phyloP scores from a whole-genome alignment of 495 filamentous ascomycete genomes.

The Penicillium cinerascens region DNA sequence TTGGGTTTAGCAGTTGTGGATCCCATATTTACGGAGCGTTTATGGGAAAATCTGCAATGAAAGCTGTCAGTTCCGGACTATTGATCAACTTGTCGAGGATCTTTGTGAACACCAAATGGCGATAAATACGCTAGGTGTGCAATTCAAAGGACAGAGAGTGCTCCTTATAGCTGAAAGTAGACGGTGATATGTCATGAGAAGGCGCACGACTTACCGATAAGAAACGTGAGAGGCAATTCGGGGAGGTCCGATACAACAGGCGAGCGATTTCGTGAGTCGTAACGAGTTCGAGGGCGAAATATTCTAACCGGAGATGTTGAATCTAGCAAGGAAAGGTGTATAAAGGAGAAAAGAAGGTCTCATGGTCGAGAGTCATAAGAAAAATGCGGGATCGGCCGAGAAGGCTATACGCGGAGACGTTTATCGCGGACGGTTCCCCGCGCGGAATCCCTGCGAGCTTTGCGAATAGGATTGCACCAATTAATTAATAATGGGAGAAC shows the following conservation, averaged over 20 bases:
- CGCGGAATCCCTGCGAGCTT: constrained; percentile 4
- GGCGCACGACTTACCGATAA: constrained; percentile 6
- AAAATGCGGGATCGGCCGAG: constrained; percentile 13
- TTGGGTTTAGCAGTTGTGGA: constrained; percentile 36
- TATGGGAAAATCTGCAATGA: not conserved
- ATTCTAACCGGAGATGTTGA: not conserved
- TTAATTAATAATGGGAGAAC: not conserved
- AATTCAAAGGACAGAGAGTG: not conserved
- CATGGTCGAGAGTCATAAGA: constrained; percentile 7
- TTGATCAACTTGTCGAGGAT: not conserved
- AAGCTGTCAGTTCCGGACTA: not conserved
- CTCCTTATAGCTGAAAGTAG: not conserved
- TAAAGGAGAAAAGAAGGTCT: not conserved
- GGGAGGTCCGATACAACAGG: not conserved
- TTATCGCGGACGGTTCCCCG: constrained; percentile 22
- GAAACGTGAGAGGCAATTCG: not conserved
- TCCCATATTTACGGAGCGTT: constrained; percentile 9
- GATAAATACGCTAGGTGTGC: not conserved
- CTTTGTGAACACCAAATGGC: not conserved
- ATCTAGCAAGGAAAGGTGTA: not conserved
- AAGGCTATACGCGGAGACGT: constrained; percentile 11
- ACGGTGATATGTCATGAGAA: not conserved
- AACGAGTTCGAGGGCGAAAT: not conserved
- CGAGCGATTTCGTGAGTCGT: not conserved
- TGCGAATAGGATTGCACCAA: not conserved